Evolutionary conservation across 768 basidiomycete species (phyloP).

Genomic region (Rhodotorula toruloides): DNA sequence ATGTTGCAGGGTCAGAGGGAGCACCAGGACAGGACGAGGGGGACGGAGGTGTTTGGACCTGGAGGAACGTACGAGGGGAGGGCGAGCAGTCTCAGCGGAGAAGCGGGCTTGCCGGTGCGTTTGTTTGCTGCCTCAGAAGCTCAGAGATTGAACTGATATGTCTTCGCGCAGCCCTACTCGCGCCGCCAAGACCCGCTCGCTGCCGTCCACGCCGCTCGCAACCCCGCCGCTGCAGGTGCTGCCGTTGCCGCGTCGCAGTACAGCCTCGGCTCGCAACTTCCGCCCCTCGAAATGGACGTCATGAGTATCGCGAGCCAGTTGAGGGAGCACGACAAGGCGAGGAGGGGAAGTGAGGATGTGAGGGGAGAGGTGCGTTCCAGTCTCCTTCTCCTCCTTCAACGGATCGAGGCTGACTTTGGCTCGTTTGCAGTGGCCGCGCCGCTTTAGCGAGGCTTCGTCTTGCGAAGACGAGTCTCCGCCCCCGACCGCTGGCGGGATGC

Average conservation of each 20-base stretch:
- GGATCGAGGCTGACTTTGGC: neutral
- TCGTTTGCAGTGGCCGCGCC: slow-evolving; percentile 2
- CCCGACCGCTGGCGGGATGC: neutral
- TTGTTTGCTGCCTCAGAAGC: neutral
- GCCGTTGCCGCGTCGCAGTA: neutral
- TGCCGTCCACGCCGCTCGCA: slow-evolving; percentile 27
- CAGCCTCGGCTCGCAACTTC: slow-evolving; percentile 9
- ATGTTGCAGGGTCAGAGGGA: slow-evolving; percentile 32
- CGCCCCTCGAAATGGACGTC: slow-evolving; percentile 21
- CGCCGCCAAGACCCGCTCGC: slow-evolving; percentile 23
- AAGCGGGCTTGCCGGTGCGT: slow-evolving; percentile 12
- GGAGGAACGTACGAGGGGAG: slow-evolving; percentile 28
- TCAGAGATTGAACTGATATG: no score
- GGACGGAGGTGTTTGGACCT: slow-evolving; percentile 27
- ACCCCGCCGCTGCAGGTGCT: neutral
- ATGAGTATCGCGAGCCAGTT: slow-evolving; percentile 30
- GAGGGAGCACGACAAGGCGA: slow-evolving; percentile 23
- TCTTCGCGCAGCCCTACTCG: slow-evolving; percentile 5
- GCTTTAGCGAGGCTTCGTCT: slow-evolving; percentile 10
- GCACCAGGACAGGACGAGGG: slow-evolving; percentile 14
- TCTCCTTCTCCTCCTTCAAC: neutral
- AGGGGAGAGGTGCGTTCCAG: neutral
- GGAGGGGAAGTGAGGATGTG: slow-evolving; percentile 23
- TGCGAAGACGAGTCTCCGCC: slow-evolving; percentile 16
- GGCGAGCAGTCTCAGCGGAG: slow-evolving; percentile 11